Evolutionary conservation across 176 grass and related monocot genomes (phyloP).

Genomic region (Pontederia paniculata): DNA sequence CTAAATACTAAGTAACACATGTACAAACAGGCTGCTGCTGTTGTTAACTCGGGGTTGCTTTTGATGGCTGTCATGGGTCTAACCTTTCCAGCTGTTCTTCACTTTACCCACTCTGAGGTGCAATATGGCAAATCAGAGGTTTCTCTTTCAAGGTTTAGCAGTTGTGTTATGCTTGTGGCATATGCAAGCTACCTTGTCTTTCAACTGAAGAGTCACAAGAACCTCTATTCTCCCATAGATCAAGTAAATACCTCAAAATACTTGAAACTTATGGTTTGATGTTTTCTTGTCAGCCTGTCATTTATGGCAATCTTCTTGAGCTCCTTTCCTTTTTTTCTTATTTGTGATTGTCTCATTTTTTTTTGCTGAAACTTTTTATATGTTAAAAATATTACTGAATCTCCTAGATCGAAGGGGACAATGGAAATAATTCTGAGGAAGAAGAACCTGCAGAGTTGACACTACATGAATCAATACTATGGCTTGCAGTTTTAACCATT

Average conservation of each 20-base stretch:
- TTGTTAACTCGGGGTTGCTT: conserved; percentile 82
- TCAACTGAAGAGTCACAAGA: conserved; percentile 75
- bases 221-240: conserved; percentile 58
- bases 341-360: not conserved
- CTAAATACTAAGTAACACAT: not conserved
- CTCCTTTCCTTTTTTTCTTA: not conserved
- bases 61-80: conserved; percentile 96
- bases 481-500: conserved; percentile 88
- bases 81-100: conserved; percentile 95
- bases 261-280: not conserved
- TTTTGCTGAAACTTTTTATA: not conserved
- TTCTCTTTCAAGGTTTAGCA: conserved; percentile 95
- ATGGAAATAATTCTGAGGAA: conserved; percentile 33
- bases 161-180: conserved; percentile 94
- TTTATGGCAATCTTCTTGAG: not conserved
- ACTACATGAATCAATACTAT: conserved; percentile 58
- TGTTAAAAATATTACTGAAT: not conserved
- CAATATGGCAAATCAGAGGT: conserved; percentile 99
- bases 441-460: conserved; percentile 62
- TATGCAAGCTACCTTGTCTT: conserved; percentile 98
- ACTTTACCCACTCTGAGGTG: conserved; percentile 87
- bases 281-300: not conserved
- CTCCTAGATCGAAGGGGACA: conserved; percentile 38
- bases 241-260: conserved; percentile 33
- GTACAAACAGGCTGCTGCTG: conserved; percentile 63